Conservation (phyloP, 2,329 filamentous ascomycete genomes). For the Proliferodiscus dingleyae region DNA sequence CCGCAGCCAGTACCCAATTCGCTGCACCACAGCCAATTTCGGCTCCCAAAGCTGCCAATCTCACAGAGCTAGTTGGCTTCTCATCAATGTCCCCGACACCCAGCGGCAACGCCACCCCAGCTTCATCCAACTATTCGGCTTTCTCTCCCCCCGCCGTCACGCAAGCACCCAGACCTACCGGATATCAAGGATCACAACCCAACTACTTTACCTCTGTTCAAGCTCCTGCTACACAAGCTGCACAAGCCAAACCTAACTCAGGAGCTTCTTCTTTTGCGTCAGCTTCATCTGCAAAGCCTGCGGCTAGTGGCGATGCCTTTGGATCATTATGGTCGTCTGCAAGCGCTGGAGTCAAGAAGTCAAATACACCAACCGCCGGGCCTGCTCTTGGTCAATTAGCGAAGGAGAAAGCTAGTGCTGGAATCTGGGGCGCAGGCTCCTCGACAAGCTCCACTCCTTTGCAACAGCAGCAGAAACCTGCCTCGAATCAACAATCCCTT, state of each 20-base stretch:
- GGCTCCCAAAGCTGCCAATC: slow-evolving; percentile 72
- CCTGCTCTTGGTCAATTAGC: slow-evolving; percentile 88
- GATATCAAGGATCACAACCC: slow-evolving; percentile 73
- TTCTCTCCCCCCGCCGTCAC: slow-evolving; percentile 45
- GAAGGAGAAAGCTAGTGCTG: slow-evolving; percentile 95
- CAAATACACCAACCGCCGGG: slow-evolving; percentile 55
- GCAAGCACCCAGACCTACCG: slow-evolving; percentile 42
- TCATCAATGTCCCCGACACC: slow-evolving; percentile 74
- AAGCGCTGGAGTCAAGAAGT: slow-evolving; percentile 71
- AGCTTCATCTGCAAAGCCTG: slow-evolving; percentile 48
- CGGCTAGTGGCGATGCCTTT: slow-evolving; percentile 75
- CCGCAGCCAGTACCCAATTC: slow-evolving; percentile 61
- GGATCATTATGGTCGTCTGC: slow-evolving; percentile 73
- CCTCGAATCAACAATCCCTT: slow-evolving; percentile 29
- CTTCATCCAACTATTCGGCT: slow-evolving; percentile 61
- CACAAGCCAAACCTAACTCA: slow-evolving; percentile 30
- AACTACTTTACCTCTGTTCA: slow-evolving; percentile 93
- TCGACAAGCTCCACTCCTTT: slow-evolving; percentile 18
- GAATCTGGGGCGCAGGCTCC: slow-evolving; percentile 80
- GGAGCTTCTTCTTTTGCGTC: slow-evolving; percentile 40
- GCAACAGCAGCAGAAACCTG: slow-evolving; percentile 17
- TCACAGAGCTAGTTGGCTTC: slow-evolving; percentile 75
- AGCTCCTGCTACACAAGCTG: slow-evolving; percentile 28
- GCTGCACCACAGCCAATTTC: slow-evolving; percentile 80
- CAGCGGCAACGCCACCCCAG: slow-evolving; percentile 48